Percentiles rank a stretch among this genome's conserved stretches.
These are phyloP conservation scores for Aspergillus diversus DNA, from an alignment of 495 filamentous ascomycete species.

Conservation along the genomic window DNA sequence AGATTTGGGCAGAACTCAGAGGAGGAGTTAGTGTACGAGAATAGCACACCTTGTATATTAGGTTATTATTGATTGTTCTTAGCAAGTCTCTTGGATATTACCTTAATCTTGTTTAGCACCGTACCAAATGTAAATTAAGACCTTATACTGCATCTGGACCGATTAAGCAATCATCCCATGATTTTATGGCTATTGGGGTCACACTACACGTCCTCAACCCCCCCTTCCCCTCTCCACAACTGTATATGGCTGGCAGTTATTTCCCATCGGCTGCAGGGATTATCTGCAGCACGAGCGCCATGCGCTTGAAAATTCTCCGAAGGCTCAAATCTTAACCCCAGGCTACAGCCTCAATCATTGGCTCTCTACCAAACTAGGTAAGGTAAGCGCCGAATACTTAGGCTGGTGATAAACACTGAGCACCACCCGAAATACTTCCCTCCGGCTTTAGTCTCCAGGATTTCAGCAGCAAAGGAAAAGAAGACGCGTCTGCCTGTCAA, in stretches of 20 bases:
- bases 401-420: background rate
- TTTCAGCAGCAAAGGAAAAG: too few relatives aligned
- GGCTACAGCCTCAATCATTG: slow-evolving; percentile 7
- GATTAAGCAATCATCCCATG: slow-evolving; percentile 8
- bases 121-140: background rate
- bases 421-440: background rate
- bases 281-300: slow-evolving; percentile 10
- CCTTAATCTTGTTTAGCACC: background rate
- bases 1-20: background rate
- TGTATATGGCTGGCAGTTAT: background rate
- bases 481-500: too few relatives aligned
- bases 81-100: background rate
- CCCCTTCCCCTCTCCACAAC: background rate
- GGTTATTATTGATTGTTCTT: background rate
- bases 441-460: background rate
- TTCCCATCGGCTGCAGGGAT: slow-evolving; percentile 6
- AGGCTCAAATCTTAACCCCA: slow-evolving; percentile 14
- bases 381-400: background rate
- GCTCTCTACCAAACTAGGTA: slow-evolving; percentile 3
- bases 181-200: background rate
- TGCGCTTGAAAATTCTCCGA: slow-evolving; percentile 8
- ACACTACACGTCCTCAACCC: slow-evolving; percentile 1
- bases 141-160: slow-evolving; percentile 4
- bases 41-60: too few relatives aligned
- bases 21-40: background rate